phyloP scores from a whole-genome alignment of 2,329 filamentous ascomycete genomes.

The Verticillium alfalfae region DNA sequence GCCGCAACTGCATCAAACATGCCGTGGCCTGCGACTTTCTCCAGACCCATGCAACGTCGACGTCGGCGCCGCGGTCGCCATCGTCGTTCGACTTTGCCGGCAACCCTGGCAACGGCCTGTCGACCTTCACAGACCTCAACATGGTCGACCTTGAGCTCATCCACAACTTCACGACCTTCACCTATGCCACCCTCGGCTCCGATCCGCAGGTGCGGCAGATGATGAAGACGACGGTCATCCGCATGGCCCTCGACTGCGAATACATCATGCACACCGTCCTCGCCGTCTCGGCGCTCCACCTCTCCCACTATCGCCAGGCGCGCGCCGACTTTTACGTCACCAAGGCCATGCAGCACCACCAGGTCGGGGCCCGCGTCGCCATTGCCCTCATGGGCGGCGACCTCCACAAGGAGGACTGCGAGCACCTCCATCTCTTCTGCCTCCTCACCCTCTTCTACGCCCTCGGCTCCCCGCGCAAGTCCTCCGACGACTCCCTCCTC shows the following conservation, averaged over 20 bases:
- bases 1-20: slow-evolving; percentile 19
- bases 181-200: slow-evolving; percentile 38
- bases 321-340: slow-evolving; percentile 29
- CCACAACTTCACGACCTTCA: slow-evolving; percentile 46
- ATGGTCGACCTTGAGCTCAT: slow-evolving; percentile 45
- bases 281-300: slow-evolving; percentile 42
- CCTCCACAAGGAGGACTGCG: slow-evolving; percentile 13
- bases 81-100: neutral
- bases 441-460: slow-evolving; percentile 25
- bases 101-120: neutral
- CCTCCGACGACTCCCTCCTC: slow-evolving; percentile 20
- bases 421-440: slow-evolving; percentile 20
- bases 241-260: slow-evolving; percentile 37
- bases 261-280: slow-evolving; percentile 46
- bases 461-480: slow-evolving; percentile 20
- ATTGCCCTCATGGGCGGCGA: slow-evolving; percentile 10
- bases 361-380: slow-evolving; percentile 11
- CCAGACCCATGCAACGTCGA: slow-evolving; percentile 2
- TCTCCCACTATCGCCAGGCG: slow-evolving; percentile 33
- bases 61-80: neutral
- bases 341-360: slow-evolving; percentile 10
- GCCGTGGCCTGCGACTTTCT: slow-evolving; percentile 19
- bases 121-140: slow-evolving; percentile 21
- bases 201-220: slow-evolving; percentile 34
- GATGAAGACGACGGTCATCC: slow-evolving; percentile 40